Evolutionary conservation across 2,329 filamentous ascomycete species (phyloP).

Genomic region (Claviceps arundinis): DNA sequence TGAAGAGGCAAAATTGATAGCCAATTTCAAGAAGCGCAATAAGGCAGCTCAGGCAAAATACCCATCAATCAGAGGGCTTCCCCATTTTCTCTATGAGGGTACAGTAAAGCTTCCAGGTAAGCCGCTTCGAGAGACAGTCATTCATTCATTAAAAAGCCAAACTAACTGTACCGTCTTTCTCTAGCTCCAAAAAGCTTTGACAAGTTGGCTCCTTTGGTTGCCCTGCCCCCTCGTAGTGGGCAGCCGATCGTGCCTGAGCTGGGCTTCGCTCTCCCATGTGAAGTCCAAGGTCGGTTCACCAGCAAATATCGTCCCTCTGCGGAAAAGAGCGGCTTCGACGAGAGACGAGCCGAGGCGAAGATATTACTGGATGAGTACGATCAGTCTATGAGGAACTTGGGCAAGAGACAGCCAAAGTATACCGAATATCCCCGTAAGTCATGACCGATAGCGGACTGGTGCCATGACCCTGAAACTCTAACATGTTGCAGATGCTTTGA

Average conservation of each 20-base stretch:
- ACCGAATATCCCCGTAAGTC: slow-evolving; percentile 30
- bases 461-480: background rate
- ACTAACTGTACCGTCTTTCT: background rate
- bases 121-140: background rate
- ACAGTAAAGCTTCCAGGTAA: slow-evolving; percentile 26
- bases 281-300: slow-evolving; percentile 30
- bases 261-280: slow-evolving; percentile 26
- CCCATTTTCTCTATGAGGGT: slow-evolving; percentile 23
- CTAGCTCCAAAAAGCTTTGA: slow-evolving; percentile 30
- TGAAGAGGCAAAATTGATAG: slow-evolving; percentile 23
- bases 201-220: slow-evolving; percentile 29
- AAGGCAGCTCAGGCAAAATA: slow-evolving; percentile 25
- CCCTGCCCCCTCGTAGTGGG: slow-evolving; percentile 25
- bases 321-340: slow-evolving; percentile 27
- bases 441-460: background rate
- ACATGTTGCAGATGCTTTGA: slow-evolving; percentile 23
- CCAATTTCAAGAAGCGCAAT: slow-evolving; percentile 24
- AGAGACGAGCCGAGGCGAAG: slow-evolving; percentile 27
- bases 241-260: slow-evolving; percentile 26
- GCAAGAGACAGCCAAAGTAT: slow-evolving; percentile 31
- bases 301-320: slow-evolving; percentile 26
- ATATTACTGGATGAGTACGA: slow-evolving; percentile 27
- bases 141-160: background rate
- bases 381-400: slow-evolving; percentile 26
- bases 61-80: slow-evolving; percentile 25